Base-by-base conservation (phyloP, 2,329 filamentous ascomycete species). In the Neonectria hederae region DNA sequence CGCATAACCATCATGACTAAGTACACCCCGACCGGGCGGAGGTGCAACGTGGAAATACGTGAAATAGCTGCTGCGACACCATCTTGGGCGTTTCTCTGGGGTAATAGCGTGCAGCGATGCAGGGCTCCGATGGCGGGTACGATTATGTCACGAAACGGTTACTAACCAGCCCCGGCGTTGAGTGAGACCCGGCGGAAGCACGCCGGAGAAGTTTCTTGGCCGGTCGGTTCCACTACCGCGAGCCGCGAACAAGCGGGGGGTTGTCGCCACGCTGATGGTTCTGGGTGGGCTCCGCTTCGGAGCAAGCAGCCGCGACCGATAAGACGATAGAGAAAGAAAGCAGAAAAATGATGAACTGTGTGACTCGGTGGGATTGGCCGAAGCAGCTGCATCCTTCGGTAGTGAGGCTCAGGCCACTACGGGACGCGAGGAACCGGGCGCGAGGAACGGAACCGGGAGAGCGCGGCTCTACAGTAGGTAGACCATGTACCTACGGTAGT, bases 251-350 rank as follows among this genome's bases (percentile, higher is more conserved):
- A 45, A 45, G 19, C 42, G 42, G 19, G 42, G 21, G 9, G 10
- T 32, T 2, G 4, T 8, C n/a, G 19, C 13, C 42, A 21, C 42
- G 42, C 19, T 43, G 42, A 6, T 43, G 19, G 32, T 17, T 43
- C 38, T 56, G 9, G 28, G 28, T 42, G 19, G 26, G 48, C 45
- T 42, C 28, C 30, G 45, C 45, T 40, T 59, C 56, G 56, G 56
- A 59, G 38, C 56, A 49, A 52, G 13, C 46, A 52, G 46, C 56
- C 56, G 56, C 46, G 46, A 32, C 35, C 35, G 46, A 49, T 49
- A 52, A 52, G 49, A 19, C 48, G 45, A 5, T 5, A 48, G 13
- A 8, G 13, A 46, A 22, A 13, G 21, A 45, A 5, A 13, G 5
- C 14, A 4, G 14, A 45, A 22, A 13, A 13, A 5, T 1, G 4